Evolutionary conservation across 768 basidiomycete genomes (phyloP).

Genomic region (Candolleomyces eurysporus): DNA sequence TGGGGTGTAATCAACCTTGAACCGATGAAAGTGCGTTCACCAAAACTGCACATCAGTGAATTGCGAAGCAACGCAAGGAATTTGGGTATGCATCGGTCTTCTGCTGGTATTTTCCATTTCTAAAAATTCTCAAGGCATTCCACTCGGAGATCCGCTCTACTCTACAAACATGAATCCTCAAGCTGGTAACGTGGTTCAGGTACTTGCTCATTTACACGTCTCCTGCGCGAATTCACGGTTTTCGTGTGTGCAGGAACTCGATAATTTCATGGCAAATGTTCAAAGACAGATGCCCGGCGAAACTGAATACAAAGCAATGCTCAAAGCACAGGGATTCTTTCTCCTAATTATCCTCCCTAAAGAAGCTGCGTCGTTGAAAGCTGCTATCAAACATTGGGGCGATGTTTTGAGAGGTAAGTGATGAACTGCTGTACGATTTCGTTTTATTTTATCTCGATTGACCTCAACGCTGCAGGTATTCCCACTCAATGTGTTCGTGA

Average conservation of each 20-base stretch:
- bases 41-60: not conserved
- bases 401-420: constrained; percentile 28
- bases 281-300: not conserved
- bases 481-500: constrained; percentile 7
- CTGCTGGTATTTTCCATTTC: not conserved
- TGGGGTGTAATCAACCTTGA: not conserved
- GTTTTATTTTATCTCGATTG: not conserved
- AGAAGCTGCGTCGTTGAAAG: constrained; percentile 41
- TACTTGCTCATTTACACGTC: not conserved
- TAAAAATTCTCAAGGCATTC: not conserved
- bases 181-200: not conserved
- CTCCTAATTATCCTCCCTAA: constrained; percentile 51
- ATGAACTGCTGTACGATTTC: constrained; percentile 3
- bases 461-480: not conserved
- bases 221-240: no score
- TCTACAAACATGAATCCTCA: not conserved
- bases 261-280: no score
- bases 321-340: constrained; percentile 3
- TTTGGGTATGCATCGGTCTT: not conserved
- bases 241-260: no score
- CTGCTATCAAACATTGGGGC: constrained; percentile 52
- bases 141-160: not conserved
- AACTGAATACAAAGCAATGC: not conserved
- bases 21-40: not conserved
- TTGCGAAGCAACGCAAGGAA: not conserved